Evolutionary conservation across 345 rosid genomes (phyloP).

Genomic region (Aquilaria sinensis): DNA sequence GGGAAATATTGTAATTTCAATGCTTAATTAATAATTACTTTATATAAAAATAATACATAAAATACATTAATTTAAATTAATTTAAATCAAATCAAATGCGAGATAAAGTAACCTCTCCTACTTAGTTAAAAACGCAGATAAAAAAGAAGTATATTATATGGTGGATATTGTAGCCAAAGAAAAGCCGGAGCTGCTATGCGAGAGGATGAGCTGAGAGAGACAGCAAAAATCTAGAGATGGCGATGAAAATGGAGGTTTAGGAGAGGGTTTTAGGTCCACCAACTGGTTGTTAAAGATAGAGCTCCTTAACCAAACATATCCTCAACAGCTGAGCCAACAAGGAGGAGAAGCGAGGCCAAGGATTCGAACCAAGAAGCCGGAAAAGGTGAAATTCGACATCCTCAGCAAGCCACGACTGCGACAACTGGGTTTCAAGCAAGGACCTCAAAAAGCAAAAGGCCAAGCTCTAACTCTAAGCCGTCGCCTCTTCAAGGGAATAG

Average conservation of each 20-base stretch:
- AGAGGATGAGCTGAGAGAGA: constrained; percentile 31
- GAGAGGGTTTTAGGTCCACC: constrained; percentile 86
- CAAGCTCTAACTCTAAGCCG: background rate
- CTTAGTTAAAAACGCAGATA: constrained; percentile 8
- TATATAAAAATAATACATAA: constrained; percentile 1
- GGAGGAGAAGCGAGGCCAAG: constrained; percentile 6
- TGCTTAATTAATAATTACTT: background rate
- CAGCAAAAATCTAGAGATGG: constrained; percentile 8
- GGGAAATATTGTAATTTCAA: too few relatives aligned
- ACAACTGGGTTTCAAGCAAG: constrained; percentile 30
- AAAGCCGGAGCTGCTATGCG: constrained; percentile 41
- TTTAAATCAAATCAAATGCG: too few relatives aligned
- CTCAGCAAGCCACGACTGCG: too few relatives aligned
- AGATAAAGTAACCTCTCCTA: too few relatives aligned
- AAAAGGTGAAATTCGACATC: constrained; percentile 25
- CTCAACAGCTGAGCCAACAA: constrained; percentile 19
- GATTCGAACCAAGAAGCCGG: constrained; percentile 13
- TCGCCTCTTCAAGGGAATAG: constrained; percentile 2
- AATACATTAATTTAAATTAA: too few relatives aligned
- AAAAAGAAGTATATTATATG: constrained; percentile 33
- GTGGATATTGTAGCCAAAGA: constrained; percentile 49
- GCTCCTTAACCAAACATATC: constrained; percentile 59
- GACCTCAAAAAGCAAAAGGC: constrained; percentile 12
- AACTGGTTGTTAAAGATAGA: constrained; percentile 86
- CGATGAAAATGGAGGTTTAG: constrained; percentile 33